Base-by-base conservation (phyloP, 805 yeast species). In the Saccharomycopsis sp. region DNA sequence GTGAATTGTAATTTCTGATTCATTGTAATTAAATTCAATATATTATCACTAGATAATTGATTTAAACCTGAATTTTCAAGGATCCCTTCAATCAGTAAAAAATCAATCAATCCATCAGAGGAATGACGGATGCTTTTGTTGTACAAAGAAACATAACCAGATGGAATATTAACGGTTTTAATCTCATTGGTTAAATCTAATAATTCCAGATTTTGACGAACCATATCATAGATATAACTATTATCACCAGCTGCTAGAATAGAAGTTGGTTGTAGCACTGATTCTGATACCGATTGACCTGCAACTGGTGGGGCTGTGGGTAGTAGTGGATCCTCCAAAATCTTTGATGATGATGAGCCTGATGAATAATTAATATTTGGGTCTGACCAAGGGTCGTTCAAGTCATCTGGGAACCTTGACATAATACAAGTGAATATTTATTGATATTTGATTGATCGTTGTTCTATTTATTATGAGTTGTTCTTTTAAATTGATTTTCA, bases 361-460 rank as follows among this genome's bases (percentile, higher is more conserved):
- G n/a, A n/a, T n/a, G n/a, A n/a, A n/a, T n/a, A n/a, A n/a, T n/a
- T n/a, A n/a, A n/a, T n/a, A n/a, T n/a, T 32, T 2, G 43, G n/a
- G 27, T 48, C 51, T 14, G 39, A 34, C 51, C 51, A 48, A 21
- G 51, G 51, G 38, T 48, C 51, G 2, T 44, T 21, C n/a, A 48
- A 40, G 21, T 47, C 50, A n/a, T 41, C 51, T 3, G 47, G 51
- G 21, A 47, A 40, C 16, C 40, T 23, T 20, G 41, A 31, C 24
- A 23, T 45, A n/a, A n/a, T n/a, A n/a, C n/a, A n/a, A n/a, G n/a
- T n/a, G n/a, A n/a, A n/a, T n/a, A n/a, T n/a, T n/a, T n/a, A n/a
- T n/a, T n/a, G n/a, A n/a, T n/a, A n/a, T n/a, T n/a, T n/a, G n/a
- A n/a, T n/a, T n/a, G n/a, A n/a, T n/a, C n/a, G n/a, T n/a, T n/a